Evolutionary conservation across 2,329 filamentous ascomycete species (phyloP).

Genomic region (Paecilomyces sp.): DNA sequence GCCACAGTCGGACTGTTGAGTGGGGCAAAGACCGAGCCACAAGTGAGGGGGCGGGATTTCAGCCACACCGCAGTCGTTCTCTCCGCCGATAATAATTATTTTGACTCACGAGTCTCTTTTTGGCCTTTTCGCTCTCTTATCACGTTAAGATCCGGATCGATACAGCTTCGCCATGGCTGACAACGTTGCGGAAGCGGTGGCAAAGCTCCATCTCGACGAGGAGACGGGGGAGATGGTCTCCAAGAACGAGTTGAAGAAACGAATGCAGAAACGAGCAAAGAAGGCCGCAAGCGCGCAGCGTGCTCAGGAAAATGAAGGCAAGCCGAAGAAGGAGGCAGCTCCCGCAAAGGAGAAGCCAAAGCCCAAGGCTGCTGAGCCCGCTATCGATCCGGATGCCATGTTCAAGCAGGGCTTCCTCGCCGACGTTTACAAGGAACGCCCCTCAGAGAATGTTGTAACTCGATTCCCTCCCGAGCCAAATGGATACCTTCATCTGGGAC

Average conservation of each 20-base stretch:
- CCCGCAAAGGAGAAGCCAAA: conserved; percentile 8
- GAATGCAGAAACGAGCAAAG: conserved; percentile 42
- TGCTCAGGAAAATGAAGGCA: neutral
- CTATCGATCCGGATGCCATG: conserved; percentile 53
- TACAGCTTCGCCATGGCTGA: conserved; percentile 6
- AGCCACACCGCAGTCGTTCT: neutral
- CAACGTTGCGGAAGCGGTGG: conserved; percentile 28
- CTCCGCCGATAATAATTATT: neutral
- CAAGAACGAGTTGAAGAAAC: conserved; percentile 58
- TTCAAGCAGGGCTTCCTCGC: conserved; percentile 73
- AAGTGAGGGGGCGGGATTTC: neutral
- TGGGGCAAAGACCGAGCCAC: neutral
- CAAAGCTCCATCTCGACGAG: conserved; percentile 56
- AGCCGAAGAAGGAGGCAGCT: conserved; percentile 1
- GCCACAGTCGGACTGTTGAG: neutral
- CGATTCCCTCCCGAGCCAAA: conserved; percentile 85
- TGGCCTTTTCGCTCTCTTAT: neutral
- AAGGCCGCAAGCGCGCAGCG: conserved; percentile 2
- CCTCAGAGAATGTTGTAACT: conserved; percentile 48
- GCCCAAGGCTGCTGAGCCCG: conserved; percentile 19
- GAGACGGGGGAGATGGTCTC: conserved; percentile 61
- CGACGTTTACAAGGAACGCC: conserved; percentile 63
- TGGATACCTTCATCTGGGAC: conserved; percentile 66
- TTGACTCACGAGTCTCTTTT: neutral
- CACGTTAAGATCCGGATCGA: neutral